Evolutionary conservation across 306 rosid species (phyloP).

Genomic region (Fragaria vesca): DNA sequence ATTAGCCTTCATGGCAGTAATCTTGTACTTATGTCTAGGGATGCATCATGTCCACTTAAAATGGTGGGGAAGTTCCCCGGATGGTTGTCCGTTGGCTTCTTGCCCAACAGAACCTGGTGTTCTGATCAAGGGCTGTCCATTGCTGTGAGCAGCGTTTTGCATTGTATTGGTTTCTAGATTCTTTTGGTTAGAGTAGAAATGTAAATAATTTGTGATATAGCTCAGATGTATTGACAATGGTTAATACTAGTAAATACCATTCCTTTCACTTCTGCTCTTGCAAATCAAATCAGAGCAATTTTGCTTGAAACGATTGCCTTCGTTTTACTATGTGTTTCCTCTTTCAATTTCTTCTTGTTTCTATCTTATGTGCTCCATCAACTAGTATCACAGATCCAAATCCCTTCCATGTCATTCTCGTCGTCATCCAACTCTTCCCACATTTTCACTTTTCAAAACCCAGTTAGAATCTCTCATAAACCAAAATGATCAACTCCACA

Average conservation of each 20-base stretch:
- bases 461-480: too few relatives aligned
- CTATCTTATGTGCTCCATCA: too few relatives aligned
- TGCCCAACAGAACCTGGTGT: constrained; percentile 62
- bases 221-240: not conserved
- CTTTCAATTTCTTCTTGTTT: too few relatives aligned
- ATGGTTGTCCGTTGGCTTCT: constrained; percentile 75
- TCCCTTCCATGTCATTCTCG: too few relatives aligned
- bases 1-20: constrained; percentile 83
- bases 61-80: constrained; percentile 79
- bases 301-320: not conserved
- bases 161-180: not conserved
- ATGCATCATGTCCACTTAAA: constrained; percentile 47
- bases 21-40: constrained; percentile 61
- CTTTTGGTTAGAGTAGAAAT: not conserved
- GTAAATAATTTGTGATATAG: constrained; percentile 9
- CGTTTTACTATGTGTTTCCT: not conserved
- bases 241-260: not conserved
- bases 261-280: not conserved
- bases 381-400: too few relatives aligned
- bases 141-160: constrained; percentile 18
- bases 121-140: constrained; percentile 47
- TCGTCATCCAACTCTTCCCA: too few relatives aligned
- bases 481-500: too few relatives aligned
- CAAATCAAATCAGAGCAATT: not conserved
- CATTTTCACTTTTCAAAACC: too few relatives aligned